These are phyloP conservation scores for Pyrenophora graminea DNA, from an alignment of 2,329 filamentous ascomycete genomes.

Conservation along the genomic window DNA sequence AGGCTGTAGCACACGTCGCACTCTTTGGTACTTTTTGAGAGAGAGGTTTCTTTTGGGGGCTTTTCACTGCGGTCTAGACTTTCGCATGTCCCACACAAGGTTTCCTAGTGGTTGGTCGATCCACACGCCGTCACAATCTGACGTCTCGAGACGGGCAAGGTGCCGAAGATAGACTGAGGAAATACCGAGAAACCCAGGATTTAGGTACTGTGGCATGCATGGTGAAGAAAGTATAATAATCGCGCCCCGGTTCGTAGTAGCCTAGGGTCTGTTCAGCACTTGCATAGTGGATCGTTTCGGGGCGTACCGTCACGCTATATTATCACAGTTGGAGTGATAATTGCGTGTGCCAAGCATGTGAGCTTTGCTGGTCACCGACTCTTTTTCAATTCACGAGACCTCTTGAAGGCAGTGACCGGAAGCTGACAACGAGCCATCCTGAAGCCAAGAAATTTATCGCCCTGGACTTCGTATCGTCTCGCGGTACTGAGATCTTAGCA, in stretches of 20 bases:
- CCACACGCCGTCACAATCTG: background rate
- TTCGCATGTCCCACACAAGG: background rate
- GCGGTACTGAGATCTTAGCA: too few species aligned
- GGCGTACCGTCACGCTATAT: background rate
- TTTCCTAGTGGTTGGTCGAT: background rate
- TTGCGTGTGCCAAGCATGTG: background rate
- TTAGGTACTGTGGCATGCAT: background rate
- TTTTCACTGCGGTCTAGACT: constrained; percentile 1
- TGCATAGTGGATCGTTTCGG: background rate
- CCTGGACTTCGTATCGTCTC: too few species aligned
- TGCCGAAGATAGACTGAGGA: background rate
- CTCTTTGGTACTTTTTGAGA: too few species aligned
- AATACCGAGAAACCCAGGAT: background rate
- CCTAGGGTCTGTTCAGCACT: background rate
- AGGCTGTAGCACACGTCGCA: too few species aligned
- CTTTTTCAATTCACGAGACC: background rate
- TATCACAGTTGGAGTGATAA: background rate
- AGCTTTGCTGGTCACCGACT: constrained; percentile 1
- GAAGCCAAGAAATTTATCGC: background rate
- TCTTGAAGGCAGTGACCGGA: background rate
- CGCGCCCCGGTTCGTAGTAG: background rate
- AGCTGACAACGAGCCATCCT: background rate
- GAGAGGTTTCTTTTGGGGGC: too few species aligned
- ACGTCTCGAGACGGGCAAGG: background rate
- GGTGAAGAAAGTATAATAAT: background rate